These are phyloP conservation scores for Lippia alba DNA, from an alignment of 305 asterid genomes.

Conservation along the genomic window DNA sequence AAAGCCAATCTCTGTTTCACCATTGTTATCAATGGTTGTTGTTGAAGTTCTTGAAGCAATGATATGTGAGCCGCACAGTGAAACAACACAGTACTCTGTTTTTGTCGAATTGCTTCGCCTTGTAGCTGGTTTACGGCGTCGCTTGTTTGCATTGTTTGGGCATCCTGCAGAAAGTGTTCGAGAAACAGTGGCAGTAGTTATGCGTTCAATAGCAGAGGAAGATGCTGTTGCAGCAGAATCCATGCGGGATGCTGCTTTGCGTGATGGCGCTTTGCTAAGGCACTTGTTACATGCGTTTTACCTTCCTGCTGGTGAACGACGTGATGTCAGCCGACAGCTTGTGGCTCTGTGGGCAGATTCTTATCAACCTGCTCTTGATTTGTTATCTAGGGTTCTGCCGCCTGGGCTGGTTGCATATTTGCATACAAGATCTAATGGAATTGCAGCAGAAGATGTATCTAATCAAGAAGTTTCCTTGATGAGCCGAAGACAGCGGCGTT, in stretches of 20 bases:
- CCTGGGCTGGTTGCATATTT: conserved; percentile 99
- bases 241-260: conserved; percentile 98
- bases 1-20: conserved; percentile 89
- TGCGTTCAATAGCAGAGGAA: conserved; percentile 99
- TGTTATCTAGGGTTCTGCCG: conserved; percentile 93
- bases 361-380: conserved; percentile 97
- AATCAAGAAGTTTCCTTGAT: conserved; percentile 76
- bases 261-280: conserved; percentile 98
- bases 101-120: conserved; percentile 95
- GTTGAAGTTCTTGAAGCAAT: conserved; percentile 99
- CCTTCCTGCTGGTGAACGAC: conserved; percentile 94
- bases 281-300: conserved; percentile 94
- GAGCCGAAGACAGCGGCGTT: conserved; percentile 87
- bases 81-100: conserved; percentile 92
- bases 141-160: conserved; percentile 95
- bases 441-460: conserved; percentile 65
- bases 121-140: conserved; percentile 97
- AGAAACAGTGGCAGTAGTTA: conserved; percentile 92
- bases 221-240: conserved; percentile 99
- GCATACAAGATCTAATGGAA: conserved; percentile 78
- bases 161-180: conserved; percentile 98
- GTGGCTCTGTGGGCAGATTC: conserved; percentile 99
- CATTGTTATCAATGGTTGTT: conserved; percentile 90
- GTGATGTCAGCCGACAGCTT: conserved; percentile 98
- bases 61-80: conserved; percentile 95